Evolutionary conservation across 2,329 filamentous ascomycete genomes (phyloP).

Genomic region (Botrytis sinoallii): DNA sequence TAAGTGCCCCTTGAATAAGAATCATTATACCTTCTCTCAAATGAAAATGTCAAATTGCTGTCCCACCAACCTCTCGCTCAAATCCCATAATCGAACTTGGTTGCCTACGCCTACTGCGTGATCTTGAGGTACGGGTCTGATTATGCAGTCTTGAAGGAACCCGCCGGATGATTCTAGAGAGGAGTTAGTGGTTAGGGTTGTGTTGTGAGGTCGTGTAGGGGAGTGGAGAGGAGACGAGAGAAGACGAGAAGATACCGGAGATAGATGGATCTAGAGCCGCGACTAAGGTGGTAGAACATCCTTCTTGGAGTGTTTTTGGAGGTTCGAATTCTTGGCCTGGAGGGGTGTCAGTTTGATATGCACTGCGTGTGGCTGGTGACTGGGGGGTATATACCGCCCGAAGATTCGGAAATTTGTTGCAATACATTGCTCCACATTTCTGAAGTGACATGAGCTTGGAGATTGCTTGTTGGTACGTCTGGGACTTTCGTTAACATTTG

Average conservation of each 20-base stretch:
- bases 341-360: neutral
- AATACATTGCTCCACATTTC: constrained; percentile 17
- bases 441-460: constrained; percentile 22
- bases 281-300: constrained; percentile 37
- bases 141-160: constrained; percentile 20
- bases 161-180: constrained; percentile 9
- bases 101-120: constrained; percentile 16
- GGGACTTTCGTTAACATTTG: neutral
- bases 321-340: constrained; percentile 2
- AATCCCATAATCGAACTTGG: constrained; percentile 20
- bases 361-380: neutral
- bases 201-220: neutral
- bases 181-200: neutral
- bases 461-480: constrained; percentile 25
- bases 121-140: neutral
- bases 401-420: neutral
- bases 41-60: constrained; percentile 17
- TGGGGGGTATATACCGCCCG: neutral
- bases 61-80: constrained; percentile 22
- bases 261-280: constrained; percentile 40
- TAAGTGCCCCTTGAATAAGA: neutral
- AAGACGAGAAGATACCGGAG: neutral
- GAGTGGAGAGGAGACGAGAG: neutral
- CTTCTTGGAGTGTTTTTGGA: constrained; percentile 19
- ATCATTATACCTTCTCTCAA: neutral